Base-by-base conservation (phyloP, 2,329 filamentous ascomycete genomes). In the Amesomyces nigricolor region DNA sequence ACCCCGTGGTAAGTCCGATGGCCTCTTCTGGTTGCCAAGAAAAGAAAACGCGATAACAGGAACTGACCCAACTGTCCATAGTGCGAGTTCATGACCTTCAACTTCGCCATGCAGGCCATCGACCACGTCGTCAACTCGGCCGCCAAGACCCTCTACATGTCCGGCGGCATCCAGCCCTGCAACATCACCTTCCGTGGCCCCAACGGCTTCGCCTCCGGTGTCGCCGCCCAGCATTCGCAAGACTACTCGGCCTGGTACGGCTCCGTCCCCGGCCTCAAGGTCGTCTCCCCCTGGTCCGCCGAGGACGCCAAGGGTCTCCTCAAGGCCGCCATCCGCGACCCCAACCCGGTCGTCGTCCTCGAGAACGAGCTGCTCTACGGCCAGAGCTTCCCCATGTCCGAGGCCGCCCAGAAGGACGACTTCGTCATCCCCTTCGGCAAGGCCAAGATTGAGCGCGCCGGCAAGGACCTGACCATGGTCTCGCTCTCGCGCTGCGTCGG, bases 31-130 rank as follows among this genome's bases (percentile, higher is more conserved):
- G n/a, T 29, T 16, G 13, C 17, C n/a, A n/a, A n/a, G 22, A 37
- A 19, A n/a, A 30, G 35, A 13, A 13, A 26, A 40, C n/a, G 40
- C 14, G n/a, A 49, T 8, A 3, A n/a, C 11, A 9, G 13, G 51
- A 7, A 35, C 59, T 61, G 46, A 58, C 54, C 13, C 14, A 14
- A 22, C 4, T 30, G 14, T 16, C 17, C 29, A 14, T 58, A 94
- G 89, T 94, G 88, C 83, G 94, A 99, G 79, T 99, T 99, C 82
- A 99, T 99, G 94, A 99, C 94, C 69, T 97, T 96, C 85, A 99
- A 99, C 84, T 97, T 97, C 72, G 92, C 94, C 74, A 99, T 99
- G 94, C 94, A 99, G 79, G 90, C 94, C 72, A 99, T 99, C 75
- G 94, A 99, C 74, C 94, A 99, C 75, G 89, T 99, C 72, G 91